phyloP scores from a whole-genome alignment of 2,329 filamentous ascomycete species.

The Ploettnerulaceae sp. region DNA sequence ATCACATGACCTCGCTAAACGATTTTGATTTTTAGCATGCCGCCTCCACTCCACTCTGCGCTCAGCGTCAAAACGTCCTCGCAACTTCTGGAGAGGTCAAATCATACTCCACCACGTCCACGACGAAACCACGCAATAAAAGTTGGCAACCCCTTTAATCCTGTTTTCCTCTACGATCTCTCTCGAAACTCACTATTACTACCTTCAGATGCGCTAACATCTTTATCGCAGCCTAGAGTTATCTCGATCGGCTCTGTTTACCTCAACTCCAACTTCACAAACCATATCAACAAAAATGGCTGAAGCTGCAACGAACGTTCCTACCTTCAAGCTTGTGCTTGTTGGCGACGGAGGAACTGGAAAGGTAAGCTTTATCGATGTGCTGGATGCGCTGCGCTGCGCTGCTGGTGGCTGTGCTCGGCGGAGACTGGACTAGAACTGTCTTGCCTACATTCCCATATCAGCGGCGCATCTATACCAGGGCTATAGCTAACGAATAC shows the following conservation, averaged over 20 bases:
- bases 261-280: constrained; percentile 18
- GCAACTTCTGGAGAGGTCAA: constrained; percentile 24
- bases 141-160: constrained; percentile 21
- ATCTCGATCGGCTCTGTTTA: constrained; percentile 16
- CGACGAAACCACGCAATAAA: constrained; percentile 25
- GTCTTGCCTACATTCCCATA: constrained; percentile 23
- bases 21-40: constrained; percentile 16
- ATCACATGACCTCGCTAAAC: constrained; percentile 18
- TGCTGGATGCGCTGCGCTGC: constrained; percentile 10
- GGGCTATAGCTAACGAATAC: constrained; percentile 21
- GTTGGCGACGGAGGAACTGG: constrained; percentile 99
- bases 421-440: constrained; percentile 1
- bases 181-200: background rate
- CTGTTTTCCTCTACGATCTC: background rate
- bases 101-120: constrained; percentile 33
- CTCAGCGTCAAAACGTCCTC: constrained; percentile 32
- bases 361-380: constrained; percentile 64
- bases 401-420: constrained; percentile 13
- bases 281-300: constrained; percentile 53
- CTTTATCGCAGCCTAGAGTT: constrained; percentile 25
- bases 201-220: constrained; percentile 20
- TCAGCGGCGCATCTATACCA: constrained; percentile 17
- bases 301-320: constrained; percentile 47
- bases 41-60: constrained; percentile 17
- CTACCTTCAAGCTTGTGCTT: constrained; percentile 99